Conservation (phyloP, 352 stramenopile genomes). For the Pythium folliculosum region DNA sequence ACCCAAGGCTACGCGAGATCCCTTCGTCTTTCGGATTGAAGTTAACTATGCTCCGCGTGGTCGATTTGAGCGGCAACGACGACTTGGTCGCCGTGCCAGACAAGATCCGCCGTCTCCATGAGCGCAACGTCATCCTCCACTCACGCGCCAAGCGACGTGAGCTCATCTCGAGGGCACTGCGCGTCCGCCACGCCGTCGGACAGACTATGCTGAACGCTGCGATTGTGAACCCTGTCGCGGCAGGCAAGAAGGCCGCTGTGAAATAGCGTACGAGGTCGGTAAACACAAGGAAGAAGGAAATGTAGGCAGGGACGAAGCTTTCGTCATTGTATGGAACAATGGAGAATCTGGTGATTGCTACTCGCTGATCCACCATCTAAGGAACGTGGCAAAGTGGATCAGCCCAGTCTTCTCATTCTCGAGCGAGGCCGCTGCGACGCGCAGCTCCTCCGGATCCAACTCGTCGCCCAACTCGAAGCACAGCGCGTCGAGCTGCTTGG, state of each 20-base stretch:
- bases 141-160: slow-evolving; percentile 62
- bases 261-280: not conserved
- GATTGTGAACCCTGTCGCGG: slow-evolving; percentile 29
- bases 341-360: slow-evolving; percentile 13
- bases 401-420: slow-evolving; percentile 51
- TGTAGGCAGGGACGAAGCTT: not conserved
- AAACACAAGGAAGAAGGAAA: slow-evolving; percentile 2
- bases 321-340: not conserved
- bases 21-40: slow-evolving; percentile 25
- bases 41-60: slow-evolving; percentile 35
- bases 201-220: slow-evolving; percentile 27
- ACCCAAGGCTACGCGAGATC: slow-evolving; percentile 35
- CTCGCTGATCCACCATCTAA: slow-evolving; percentile 65
- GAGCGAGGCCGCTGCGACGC: slow-evolving; percentile 47
- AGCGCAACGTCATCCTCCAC: slow-evolving; percentile 61
- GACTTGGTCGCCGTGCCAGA: slow-evolving; percentile 39
- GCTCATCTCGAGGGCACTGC: slow-evolving; percentile 59
- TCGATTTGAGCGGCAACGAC: slow-evolving; percentile 51
- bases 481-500: slow-evolving; percentile 55
- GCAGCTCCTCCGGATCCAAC: slow-evolving; percentile 60
- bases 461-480: slow-evolving; percentile 61
- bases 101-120: slow-evolving; percentile 59
- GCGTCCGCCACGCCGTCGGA: slow-evolving; percentile 45
- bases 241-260: slow-evolving; percentile 14
- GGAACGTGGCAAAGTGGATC: slow-evolving; percentile 65